phyloP scores from a whole-genome alignment of 2,329 filamentous ascomycete genomes.

The Colletotrichum cereale region DNA sequence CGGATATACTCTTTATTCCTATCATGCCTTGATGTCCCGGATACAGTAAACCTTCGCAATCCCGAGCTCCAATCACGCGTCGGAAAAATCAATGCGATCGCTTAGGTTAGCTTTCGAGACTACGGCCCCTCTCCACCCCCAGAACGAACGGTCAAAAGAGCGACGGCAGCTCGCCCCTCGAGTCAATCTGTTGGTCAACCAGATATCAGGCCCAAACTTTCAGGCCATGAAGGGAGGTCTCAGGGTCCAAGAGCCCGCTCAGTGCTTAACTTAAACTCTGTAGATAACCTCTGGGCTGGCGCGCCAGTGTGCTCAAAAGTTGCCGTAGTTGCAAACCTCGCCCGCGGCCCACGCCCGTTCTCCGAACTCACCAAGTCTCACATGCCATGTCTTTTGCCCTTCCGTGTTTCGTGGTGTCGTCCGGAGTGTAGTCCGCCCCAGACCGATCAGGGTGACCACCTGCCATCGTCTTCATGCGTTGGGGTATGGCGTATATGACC shows the following conservation, averaged over 20 bases:
- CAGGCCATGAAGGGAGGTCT: neutral
- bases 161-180: neutral
- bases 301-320: slow-evolving; percentile 8
- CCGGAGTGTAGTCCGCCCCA: slow-evolving; percentile 31
- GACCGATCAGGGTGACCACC: slow-evolving; percentile 4
- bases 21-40: slow-evolving; percentile 6
- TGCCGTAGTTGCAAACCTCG: neutral
- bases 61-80: neutral
- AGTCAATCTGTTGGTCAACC: neutral
- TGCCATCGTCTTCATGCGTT: slow-evolving; percentile 24
- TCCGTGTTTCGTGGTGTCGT: neutral
- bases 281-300: slow-evolving; percentile 20
- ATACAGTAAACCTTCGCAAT: slow-evolving; percentile 12
- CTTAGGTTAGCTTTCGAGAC: neutral
- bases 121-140: neutral
- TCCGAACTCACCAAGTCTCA: neutral
- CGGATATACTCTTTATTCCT: neutral
- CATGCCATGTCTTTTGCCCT: neutral
- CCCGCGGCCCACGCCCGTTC: neutral
- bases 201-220: slow-evolving; percentile 28
- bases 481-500: slow-evolving; percentile 1
- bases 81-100: neutral
- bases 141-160: neutral
- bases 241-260: slow-evolving; percentile 1
- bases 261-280: slow-evolving; percentile 1